Evolutionary conservation across 176 grass and related monocot species (phyloP), one percentile per base, ranked within the genome.

Genomic region (Aegilops bicornis): DNA sequence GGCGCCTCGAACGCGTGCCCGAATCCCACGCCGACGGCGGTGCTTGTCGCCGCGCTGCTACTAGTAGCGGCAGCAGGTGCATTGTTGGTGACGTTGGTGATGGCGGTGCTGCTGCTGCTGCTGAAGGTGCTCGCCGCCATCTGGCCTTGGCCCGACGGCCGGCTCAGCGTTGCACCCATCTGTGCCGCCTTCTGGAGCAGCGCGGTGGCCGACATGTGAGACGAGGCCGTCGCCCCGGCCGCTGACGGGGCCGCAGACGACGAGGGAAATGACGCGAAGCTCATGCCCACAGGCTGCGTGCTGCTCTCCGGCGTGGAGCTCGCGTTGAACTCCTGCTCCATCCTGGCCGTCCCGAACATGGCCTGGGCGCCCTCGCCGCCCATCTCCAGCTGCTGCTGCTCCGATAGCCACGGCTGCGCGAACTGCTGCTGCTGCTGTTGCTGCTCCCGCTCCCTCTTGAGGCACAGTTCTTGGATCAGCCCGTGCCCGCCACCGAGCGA

Each of bases 181-280:
- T 94, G 92, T 64, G 97, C 94, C 12, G 97, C 97, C 59, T 99
- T 99, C 85, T 99, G 97, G 66, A 99, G 86, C 85, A 99, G 83
- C 7, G 97, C 97, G n/a, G 97, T 99, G 8, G 97, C 97, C 25
- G 97, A 99, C 97, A 99, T 96, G 90, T 99, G 94, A 4, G 89
- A 50, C 5, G 95, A 73, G n/a, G 85, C 22, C 20, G 86, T 13
- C 9, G 77, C 54, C 24, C 73, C 32, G 15, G 54, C 81, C 45
- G 83, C 68, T 15, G 73, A 43, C 14, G 58, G 72, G 20, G 8
- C 30, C 60, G 40, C 47, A 19, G 87, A 24, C 62, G 87, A 54
- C 76, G 90, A 50, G 0, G 73, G 72, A 30, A 65, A 77, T 15
- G 91, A 88, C 7, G 62, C 76, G 56, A 87, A 82, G 37, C 76